A percentile compares a stretch with the other conserved stretches of the same genome.
phyloP scores from a whole-genome alignment of 768 basidiomycete species.

The Candolleomyces eurysporus region DNA sequence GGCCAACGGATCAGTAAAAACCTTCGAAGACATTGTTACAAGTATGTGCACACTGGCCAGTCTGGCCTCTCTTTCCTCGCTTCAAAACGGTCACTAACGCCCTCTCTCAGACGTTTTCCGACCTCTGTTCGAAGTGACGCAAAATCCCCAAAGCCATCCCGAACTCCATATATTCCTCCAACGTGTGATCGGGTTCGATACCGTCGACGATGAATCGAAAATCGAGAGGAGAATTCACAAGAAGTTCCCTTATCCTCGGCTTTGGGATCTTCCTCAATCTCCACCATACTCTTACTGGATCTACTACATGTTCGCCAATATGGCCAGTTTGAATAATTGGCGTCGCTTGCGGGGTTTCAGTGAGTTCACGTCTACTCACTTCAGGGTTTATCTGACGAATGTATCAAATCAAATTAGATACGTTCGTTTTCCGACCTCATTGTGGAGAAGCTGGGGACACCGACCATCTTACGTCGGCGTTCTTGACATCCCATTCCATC shows the following conservation, averaged over 20 bases:
- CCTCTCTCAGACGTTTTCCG: slow-evolving; percentile 74
- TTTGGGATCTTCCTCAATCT: slow-evolving; percentile 88
- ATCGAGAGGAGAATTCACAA: slow-evolving; percentile 86
- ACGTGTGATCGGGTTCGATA: slow-evolving; percentile 94
- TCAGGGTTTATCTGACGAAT: background rate
- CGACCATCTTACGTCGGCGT: slow-evolving; percentile 94
- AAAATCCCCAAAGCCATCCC: slow-evolving; percentile 85
- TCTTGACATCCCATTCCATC: slow-evolving; percentile 95
- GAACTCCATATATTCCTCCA: slow-evolving; percentile 95
- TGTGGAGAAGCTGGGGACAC: slow-evolving; percentile 98
- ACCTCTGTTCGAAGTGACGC: slow-evolving; percentile 94
- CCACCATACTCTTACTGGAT: slow-evolving; percentile 97
- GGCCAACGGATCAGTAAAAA: slow-evolving; percentile 74
- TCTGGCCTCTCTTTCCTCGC: background rate
- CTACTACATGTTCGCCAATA: slow-evolving; percentile 98
- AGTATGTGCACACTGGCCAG: slow-evolving; percentile 52
- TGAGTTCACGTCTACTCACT: slow-evolving; percentile 36
- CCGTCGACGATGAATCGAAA: slow-evolving; percentile 98
- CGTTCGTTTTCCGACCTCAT: slow-evolving; percentile 95
- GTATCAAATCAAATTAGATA: slow-evolving; percentile 51
- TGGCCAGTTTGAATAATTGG: slow-evolving; percentile 94
- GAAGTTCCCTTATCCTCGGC: slow-evolving; percentile 88
- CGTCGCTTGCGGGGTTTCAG: slow-evolving; percentile 86
- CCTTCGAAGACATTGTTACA: slow-evolving; percentile 86
- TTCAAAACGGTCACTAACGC: background rate